Conservation (phyloP, 2,329 filamentous ascomycete species). For the Hypomyces rosellus region DNA sequence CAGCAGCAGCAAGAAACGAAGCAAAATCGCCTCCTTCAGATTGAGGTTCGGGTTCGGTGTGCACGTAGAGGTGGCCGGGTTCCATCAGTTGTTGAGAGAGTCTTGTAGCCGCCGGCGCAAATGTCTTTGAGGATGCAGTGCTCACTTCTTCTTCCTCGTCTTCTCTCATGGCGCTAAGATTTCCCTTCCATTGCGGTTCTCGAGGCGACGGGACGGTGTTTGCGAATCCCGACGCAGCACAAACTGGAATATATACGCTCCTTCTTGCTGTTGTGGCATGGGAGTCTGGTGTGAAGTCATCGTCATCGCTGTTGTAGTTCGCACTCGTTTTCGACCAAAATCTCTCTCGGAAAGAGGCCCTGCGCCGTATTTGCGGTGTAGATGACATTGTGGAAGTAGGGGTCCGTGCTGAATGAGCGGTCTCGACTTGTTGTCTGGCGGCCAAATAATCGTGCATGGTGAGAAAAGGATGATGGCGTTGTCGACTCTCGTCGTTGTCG, state of each 20-base stretch:
- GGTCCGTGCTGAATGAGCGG: too few relatives aligned
- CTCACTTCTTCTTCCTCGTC: neutral
- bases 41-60: neutral
- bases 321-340: slow-evolving; percentile 8
- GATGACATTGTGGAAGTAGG: neutral
- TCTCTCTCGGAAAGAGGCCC: slow-evolving; percentile 9
- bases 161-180: neutral
- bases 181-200: neutral
- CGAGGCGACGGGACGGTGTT: neutral
- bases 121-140: neutral
- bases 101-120: neutral
- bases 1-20: slow-evolving; percentile 16
- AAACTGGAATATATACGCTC: slow-evolving; percentile 4
- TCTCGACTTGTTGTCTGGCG: too few relatives aligned
- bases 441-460: too few relatives aligned
- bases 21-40: slow-evolving; percentile 15
- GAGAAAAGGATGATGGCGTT: too few relatives aligned
- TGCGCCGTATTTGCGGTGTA: slow-evolving; percentile 1
- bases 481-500: too few relatives aligned
- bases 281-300: neutral
- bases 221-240: slow-evolving; percentile 8
- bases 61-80: slow-evolving; percentile 7
- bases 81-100: neutral
- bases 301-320: slow-evolving; percentile 8
- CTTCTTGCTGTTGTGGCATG: neutral